These are phyloP conservation scores for Aspergillus arachidicola DNA, from an alignment of 2,329 filamentous ascomycete species.

Conservation along the genomic window DNA sequence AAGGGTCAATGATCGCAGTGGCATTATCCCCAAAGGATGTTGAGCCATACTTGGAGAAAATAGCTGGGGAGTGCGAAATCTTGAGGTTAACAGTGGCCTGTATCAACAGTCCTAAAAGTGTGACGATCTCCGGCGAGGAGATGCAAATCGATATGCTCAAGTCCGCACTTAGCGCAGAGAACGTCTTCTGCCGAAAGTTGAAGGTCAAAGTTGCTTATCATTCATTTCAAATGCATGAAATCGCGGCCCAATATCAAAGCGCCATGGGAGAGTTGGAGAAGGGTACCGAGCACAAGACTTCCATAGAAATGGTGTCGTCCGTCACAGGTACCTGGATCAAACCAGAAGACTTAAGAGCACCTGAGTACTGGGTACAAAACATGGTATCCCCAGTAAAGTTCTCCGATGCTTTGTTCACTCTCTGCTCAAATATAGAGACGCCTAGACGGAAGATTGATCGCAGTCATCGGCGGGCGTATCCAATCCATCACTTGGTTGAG, in stretches of 20 bases:
- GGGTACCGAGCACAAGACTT: background rate
- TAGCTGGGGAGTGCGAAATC: background rate
- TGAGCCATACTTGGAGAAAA: background rate
- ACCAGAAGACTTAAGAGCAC: slow-evolving; percentile 8
- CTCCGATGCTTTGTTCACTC: slow-evolving; percentile 12
- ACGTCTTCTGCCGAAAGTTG: slow-evolving; percentile 17
- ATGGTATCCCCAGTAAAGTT: slow-evolving; percentile 36
- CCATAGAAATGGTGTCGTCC: slow-evolving; percentile 21
- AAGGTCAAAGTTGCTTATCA: slow-evolving; percentile 24
- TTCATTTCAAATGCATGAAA: slow-evolving; percentile 21
- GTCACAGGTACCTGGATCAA: slow-evolving; percentile 10
- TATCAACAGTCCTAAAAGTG: slow-evolving; percentile 20
- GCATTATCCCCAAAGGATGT: slow-evolving; percentile 15
- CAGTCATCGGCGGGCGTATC: background rate
- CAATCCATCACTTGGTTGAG: slow-evolving; percentile 29
- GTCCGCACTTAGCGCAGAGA: background rate
- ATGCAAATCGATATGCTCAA: slow-evolving; percentile 15
- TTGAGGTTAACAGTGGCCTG: slow-evolving; percentile 23
- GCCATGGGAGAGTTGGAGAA: background rate
- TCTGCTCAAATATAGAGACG: background rate
- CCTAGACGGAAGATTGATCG: background rate
- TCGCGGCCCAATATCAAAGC: slow-evolving; percentile 7
- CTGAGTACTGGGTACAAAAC: slow-evolving; percentile 37
- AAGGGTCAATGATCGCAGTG: slow-evolving; percentile 24
- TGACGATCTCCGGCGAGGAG: slow-evolving; percentile 23